Base-by-base conservation (phyloP, 352 stramenopile genomes). In the Sclerospora graminicola region DNA sequence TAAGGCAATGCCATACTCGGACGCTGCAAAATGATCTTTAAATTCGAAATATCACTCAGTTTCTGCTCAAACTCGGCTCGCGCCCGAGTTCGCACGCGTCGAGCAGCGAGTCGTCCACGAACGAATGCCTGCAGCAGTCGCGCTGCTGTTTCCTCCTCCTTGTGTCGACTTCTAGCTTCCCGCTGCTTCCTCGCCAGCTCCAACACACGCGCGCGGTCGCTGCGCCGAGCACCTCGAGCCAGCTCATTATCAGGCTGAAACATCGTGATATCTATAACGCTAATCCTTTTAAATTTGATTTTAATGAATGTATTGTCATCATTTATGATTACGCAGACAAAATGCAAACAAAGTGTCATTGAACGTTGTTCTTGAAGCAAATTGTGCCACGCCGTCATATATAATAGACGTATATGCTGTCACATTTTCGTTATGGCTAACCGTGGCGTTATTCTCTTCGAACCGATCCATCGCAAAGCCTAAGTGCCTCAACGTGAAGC, bases 1-100 rank as follows among this genome's bases (percentile, higher is more conserved):
- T 61, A 61, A 4, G 73, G 71, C 20, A 87, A 39, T 11, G 68
- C 53, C 57, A 84, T 69, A 15, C 38, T 41, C 10, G 56, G 52
- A 2, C 67, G 56, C 58, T 83, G 70, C 34, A 87, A 45, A 51
- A 87, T 50, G 7, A 19, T 29, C 56, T 83, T 72, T 11, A 87
- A 58, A 0, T 62, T 64, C 15, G 44, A 38, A 26, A 87, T 73
- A 46, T 87, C 75, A 2, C 48, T 57, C 32, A 77, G 13, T 47
- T 87, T 87, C 32, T 68, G 54, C 37, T 73, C 58, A 14, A 82
- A 62, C n/a, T 79, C 66, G 8, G 36, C 44, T 14, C 60, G 62
- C 4, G 55, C 26, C 8, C 35, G 19, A 1, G 19, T 41, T 3
- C 51, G 41, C 8, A 56, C 9, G 10, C 41, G 27, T 18, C 44